Conservation (phyloP, 2,329 filamentous ascomycete genomes). For the Exutisphaerella laricina region DNA sequence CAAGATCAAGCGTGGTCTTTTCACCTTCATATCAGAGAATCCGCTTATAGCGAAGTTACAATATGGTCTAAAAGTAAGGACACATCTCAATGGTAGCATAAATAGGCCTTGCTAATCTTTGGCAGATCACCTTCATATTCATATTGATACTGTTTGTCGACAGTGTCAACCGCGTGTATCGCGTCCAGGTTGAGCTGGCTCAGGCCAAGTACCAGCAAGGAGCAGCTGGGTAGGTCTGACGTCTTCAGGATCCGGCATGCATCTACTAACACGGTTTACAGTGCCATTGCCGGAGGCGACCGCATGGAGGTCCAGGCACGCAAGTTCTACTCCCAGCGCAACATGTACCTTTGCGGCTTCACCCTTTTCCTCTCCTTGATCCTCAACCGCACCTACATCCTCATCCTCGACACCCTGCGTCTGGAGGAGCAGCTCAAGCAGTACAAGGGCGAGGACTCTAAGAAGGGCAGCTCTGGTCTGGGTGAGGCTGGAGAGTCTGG, state of each 20-base stretch:
- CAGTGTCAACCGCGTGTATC: slow-evolving; percentile 92
- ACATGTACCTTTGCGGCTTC: slow-evolving; percentile 99
- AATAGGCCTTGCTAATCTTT: neutral
- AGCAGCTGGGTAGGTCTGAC: slow-evolving; percentile 44
- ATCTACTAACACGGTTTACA: slow-evolving; percentile 31
- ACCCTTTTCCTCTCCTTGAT: slow-evolving; percentile 98
- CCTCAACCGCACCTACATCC: slow-evolving; percentile 96
- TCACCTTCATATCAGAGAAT: slow-evolving; percentile 93
- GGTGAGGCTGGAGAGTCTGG: slow-evolving; percentile 66
- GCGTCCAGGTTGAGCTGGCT: slow-evolving; percentile 83
- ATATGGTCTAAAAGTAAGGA: slow-evolving; percentile 79
- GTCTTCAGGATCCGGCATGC: neutral
- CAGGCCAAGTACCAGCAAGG: slow-evolving; percentile 57
- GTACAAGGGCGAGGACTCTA: slow-evolving; percentile 59
- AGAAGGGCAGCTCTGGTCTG: slow-evolving; percentile 64
- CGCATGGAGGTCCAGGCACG: slow-evolving; percentile 97
- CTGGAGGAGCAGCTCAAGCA: slow-evolving; percentile 88
- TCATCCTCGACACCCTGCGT: slow-evolving; percentile 87
- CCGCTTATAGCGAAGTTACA: slow-evolving; percentile 82
- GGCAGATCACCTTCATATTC: slow-evolving; percentile 91
- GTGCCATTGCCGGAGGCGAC: slow-evolving; percentile 73
- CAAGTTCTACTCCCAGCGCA: slow-evolving; percentile 99
- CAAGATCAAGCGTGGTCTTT: slow-evolving; percentile 75
- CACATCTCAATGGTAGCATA: neutral
- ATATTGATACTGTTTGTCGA: slow-evolving; percentile 97